Conservation (phyloP, 129 eudicot genomes). For the Flaveria bidentis region DNA sequence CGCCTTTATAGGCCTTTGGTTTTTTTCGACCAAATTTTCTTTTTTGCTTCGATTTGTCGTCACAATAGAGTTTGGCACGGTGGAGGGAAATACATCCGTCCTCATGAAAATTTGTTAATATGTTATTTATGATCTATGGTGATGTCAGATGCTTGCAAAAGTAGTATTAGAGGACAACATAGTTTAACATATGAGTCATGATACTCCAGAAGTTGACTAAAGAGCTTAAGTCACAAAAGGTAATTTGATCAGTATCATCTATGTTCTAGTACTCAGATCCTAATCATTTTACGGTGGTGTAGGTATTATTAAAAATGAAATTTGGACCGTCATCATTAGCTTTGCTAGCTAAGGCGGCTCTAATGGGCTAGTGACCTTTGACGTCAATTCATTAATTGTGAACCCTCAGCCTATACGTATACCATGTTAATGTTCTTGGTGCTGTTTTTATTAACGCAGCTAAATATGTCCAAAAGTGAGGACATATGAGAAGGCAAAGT, state of each 20-base stretch:
- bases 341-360: constrained; percentile 71
- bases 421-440: constrained; percentile 13
- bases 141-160: constrained; percentile 85
- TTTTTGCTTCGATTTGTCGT: too few species aligned
- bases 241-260: constrained; percentile 29
- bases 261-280: background rate
- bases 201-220: constrained; percentile 57
- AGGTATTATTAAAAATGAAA: constrained; percentile 77
- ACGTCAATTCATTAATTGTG: constrained; percentile 1
- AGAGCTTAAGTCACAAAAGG: constrained; percentile 60
- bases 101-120: background rate
- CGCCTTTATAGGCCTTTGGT: too few species aligned
- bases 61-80: too few species aligned
- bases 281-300: constrained; percentile 27
- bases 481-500: constrained; percentile 68
- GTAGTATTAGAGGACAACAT: constrained; percentile 73
- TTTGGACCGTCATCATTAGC: constrained; percentile 82
- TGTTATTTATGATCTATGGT: constrained; percentile 8
- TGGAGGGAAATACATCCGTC: too few species aligned
- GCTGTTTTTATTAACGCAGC: constrained; percentile 42
- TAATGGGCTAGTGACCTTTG: constrained; percentile 65
- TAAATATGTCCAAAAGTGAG: constrained; percentile 77
- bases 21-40: too few species aligned
- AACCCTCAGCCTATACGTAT: background rate
- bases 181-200: constrained; percentile 59